A percentile compares a stretch with the other conserved stretches of the same genome.
Evolutionary conservation across 2,329 filamentous ascomycete species (phyloP).

Genomic region (Xylariaceae sp.): DNA sequence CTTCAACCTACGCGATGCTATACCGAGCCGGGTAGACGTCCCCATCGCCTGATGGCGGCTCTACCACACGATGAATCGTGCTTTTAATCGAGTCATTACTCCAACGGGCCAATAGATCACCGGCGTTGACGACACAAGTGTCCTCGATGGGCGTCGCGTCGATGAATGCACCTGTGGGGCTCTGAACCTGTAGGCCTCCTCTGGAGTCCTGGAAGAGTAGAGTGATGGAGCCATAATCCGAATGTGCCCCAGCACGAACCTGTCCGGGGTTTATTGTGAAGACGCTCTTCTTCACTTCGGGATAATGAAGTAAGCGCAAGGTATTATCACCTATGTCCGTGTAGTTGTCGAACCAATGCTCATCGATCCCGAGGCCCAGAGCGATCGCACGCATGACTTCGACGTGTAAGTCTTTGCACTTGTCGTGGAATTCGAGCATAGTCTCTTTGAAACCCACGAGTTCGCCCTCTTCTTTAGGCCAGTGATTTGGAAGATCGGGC

Average conservation of each 20-base stretch:
- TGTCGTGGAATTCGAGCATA: conserved; percentile 74
- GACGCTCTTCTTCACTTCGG: conserved; percentile 61
- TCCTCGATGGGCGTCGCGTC: conserved; percentile 78
- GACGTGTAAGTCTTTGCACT: conserved; percentile 71
- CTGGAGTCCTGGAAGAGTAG: conserved; percentile 59
- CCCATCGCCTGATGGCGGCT: conserved; percentile 63
- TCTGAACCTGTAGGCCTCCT: conserved; percentile 36
- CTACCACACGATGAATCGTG: conserved; percentile 85
- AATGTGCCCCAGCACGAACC: conserved; percentile 76
- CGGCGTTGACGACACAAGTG: conserved; percentile 85
- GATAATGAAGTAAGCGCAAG: conserved; percentile 75
- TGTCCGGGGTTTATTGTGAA: conserved; percentile 67
- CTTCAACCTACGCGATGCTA: conserved; percentile 67
- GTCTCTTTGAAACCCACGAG: conserved; percentile 61
- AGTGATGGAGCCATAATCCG: conserved; percentile 61
- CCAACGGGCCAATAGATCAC: conserved; percentile 83
- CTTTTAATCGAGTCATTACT: conserved; percentile 89
- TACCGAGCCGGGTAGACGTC: conserved; percentile 73
- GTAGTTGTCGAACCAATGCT: conserved; percentile 72
- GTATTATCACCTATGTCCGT: conserved; percentile 70
- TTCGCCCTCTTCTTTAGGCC: conserved; percentile 60
- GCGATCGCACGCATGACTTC: conserved; percentile 83
- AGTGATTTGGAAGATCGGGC: conserved; percentile 68
- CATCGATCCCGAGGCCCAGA: conserved; percentile 71
- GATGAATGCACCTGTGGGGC: conserved; percentile 74